A percentile compares a stretch with the other conserved stretches of the same genome.
phyloP scores from a whole-genome alignment of 2,329 filamentous ascomycete genomes.

The Purpureocillium takamizusanense region DNA sequence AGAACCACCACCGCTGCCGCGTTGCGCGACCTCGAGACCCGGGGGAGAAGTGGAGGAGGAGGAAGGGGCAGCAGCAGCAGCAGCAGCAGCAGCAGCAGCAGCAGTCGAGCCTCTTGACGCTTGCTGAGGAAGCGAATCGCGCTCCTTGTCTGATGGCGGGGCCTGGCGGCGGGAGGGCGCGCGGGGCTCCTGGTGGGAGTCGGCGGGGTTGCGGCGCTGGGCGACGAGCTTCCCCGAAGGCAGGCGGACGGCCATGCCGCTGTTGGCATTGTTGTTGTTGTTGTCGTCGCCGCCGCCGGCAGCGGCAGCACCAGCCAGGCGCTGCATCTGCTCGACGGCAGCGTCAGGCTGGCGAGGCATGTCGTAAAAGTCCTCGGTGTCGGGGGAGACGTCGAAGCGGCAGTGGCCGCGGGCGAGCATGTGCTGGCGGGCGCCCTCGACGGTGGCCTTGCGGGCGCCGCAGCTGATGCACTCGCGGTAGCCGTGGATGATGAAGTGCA shows the following conservation, averaged over 20 bases:
- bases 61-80: not conserved
- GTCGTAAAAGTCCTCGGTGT: slow-evolving; percentile 33
- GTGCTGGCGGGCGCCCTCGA: slow-evolving; percentile 39
- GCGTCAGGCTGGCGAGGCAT: slow-evolving; percentile 4
- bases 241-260: slow-evolving; percentile 13
- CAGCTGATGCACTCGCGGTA: slow-evolving; percentile 44
- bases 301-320: no score
- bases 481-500: slow-evolving; percentile 38
- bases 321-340: not conserved
- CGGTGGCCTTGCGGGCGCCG: slow-evolving; percentile 29
- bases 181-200: slow-evolving; percentile 5
- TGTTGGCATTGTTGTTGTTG: no score
- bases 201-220: slow-evolving; percentile 9
- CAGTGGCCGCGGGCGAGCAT: slow-evolving; percentile 42
- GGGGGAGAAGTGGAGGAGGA: not conserved
- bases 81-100: no score
- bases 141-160: slow-evolving; percentile 1
- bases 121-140: not conserved
- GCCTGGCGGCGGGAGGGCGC: slow-evolving; percentile 3
- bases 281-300: no score
- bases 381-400: slow-evolving; percentile 29
- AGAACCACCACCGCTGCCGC: slow-evolving; percentile 2
- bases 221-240: slow-evolving; percentile 26
- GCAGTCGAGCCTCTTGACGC: no score
- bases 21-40: slow-evolving; percentile 1